phyloP scores from a whole-genome alignment of 352 stramenopile species.

The Blastocystis hominis region DNA sequence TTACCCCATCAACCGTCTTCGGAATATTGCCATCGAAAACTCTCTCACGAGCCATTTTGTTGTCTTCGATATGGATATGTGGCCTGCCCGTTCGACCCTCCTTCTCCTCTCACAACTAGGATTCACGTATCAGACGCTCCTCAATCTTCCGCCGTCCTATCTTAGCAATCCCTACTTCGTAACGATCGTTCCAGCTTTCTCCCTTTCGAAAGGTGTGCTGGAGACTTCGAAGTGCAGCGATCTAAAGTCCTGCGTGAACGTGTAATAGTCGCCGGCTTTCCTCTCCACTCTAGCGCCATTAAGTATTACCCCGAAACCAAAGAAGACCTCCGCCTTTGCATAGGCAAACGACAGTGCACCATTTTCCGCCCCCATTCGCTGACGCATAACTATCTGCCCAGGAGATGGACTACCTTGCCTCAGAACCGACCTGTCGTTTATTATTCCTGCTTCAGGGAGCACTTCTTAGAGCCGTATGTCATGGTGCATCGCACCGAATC shows the following conservation, averaged over 20 bases:
- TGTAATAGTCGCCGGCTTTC: not conserved
- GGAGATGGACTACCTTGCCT: not conserved
- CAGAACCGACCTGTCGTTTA: not conserved
- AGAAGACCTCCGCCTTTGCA: not conserved
- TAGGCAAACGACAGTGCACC: not conserved
- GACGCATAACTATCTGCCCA: constrained; percentile 44
- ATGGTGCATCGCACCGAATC: not conserved
- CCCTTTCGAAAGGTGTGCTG: not conserved
- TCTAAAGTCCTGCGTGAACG: not conserved
- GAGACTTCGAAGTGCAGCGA: not conserved
- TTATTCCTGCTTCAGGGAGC: constrained; percentile 28
- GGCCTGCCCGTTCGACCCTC: not conserved
- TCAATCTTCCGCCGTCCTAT: not conserved
- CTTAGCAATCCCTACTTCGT: constrained; percentile 16
- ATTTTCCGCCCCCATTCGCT: constrained; percentile 22
- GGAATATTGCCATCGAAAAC: constrained; percentile 41
- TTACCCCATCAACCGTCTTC: constrained; percentile 49
- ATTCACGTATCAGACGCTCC: constrained; percentile 7
- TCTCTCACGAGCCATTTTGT: constrained; percentile 51
- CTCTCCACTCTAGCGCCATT: not conserved
- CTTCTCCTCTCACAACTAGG: not conserved
- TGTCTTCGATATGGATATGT: constrained; percentile 58
- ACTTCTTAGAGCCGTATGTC: constrained; percentile 50
- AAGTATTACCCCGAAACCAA: constrained; percentile 22
- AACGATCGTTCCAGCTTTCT: constrained; percentile 50